A percentile compares a stretch with the other conserved stretches of the same genome.
These are phyloP conservation scores for Mycena rosella DNA, from an alignment of 768 basidiomycete species.

Conservation along the genomic window DNA sequence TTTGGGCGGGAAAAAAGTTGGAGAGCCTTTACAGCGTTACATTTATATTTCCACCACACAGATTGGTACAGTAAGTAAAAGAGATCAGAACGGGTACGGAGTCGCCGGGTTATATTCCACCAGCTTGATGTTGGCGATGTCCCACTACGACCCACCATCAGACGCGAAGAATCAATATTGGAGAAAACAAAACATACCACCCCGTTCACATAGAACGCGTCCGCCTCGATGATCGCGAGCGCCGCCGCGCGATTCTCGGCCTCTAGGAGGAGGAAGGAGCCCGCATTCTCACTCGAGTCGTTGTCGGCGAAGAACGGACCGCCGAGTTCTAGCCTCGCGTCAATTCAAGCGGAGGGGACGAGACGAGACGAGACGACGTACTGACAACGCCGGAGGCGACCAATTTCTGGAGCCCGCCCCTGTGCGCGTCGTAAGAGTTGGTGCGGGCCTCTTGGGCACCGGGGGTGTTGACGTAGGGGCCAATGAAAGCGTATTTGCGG, in stretches of 20 bases:
- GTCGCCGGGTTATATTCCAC: constrained; percentile 17
- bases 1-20: no score
- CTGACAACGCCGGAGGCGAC: constrained; percentile 7
- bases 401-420: not conserved
- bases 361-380: no score
- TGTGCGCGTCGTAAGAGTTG: constrained; percentile 1
- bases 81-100: constrained; percentile 24
- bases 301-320: constrained; percentile 29
- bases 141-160: constrained; percentile 23
- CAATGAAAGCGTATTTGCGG: constrained; percentile 30
- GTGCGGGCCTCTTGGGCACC: constrained; percentile 11
- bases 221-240: constrained; percentile 17
- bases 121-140: constrained; percentile 11
- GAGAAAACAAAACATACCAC: constrained; percentile 11
- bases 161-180: not conserved
- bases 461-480: constrained; percentile 28
- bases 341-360: no score
- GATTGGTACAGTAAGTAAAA: not conserved
- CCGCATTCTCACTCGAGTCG: constrained; percentile 19
- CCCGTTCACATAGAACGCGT: constrained; percentile 19
- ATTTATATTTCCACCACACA: not conserved
- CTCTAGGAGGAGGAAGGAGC: constrained; percentile 29
- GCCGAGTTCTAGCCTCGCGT: constrained; percentile 20
- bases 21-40: no score
- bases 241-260: constrained; percentile 21